Conservation (phyloP, 805 yeast species). For the Zygoascus ofunaensis region DNA sequence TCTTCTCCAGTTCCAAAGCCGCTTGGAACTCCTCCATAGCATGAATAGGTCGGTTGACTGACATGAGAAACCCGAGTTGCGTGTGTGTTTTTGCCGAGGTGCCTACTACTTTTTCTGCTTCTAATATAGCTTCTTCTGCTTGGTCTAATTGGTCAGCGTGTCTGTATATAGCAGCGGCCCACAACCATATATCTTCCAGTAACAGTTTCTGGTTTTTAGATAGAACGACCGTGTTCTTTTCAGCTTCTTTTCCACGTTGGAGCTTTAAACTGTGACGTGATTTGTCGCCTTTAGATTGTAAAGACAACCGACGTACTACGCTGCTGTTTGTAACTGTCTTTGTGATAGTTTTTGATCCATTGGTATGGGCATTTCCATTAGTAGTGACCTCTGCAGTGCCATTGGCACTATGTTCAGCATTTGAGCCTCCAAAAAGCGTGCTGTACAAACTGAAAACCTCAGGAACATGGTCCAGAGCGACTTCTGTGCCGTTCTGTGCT, state of each 20-base stretch:
- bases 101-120: conserved; percentile 47
- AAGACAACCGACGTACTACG: background rate
- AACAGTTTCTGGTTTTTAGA: conserved; percentile 37
- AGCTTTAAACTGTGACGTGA: background rate
- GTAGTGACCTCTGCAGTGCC: background rate
- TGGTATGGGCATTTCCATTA: background rate
- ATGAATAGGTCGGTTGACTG: conserved; percentile 33
- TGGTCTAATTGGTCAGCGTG: conserved; percentile 47
- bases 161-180: conserved; percentile 58
- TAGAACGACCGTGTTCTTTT: background rate
- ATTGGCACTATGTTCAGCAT: too few species aligned
- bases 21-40: conserved; percentile 59
- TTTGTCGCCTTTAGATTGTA: background rate
- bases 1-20: conserved; percentile 43
- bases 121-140: conserved; percentile 62
- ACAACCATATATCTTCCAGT: conserved; percentile 50
- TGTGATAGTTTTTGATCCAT: background rate
- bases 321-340: background rate
- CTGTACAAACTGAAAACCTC: conserved; percentile 55
- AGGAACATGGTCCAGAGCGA: conserved; percentile 55
- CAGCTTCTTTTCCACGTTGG: background rate
- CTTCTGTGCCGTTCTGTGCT: conserved; percentile 45
- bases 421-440: conserved; percentile 32
- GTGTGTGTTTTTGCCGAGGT: conserved; percentile 43
- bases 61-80: conserved; percentile 39